These are phyloP conservation scores for Pseudoneurospora amorphoporcata DNA, from an alignment of 495 filamentous ascomycete species.

Conservation along the genomic window DNA sequence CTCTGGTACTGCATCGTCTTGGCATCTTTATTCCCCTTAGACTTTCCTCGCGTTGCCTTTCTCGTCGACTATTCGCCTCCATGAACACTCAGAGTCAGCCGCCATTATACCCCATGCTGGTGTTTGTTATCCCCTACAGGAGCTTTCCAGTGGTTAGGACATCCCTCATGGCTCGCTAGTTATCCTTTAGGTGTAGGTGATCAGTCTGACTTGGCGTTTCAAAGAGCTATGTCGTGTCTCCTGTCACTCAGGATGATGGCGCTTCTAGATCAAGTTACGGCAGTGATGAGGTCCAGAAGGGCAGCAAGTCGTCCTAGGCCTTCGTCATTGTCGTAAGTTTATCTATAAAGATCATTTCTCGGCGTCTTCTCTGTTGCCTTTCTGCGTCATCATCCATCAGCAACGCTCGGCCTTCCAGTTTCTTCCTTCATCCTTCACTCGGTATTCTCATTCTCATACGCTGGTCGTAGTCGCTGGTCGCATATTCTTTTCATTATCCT, in stretches of 20 bases:
- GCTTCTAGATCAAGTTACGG: background rate
- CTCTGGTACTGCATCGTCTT: background rate
- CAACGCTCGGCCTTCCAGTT: slow-evolving; percentile 17
- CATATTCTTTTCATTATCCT: slow-evolving; percentile 14
- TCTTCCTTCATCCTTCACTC: slow-evolving; percentile 17
- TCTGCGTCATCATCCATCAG: slow-evolving; percentile 30
- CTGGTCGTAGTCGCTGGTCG: slow-evolving; percentile 32
- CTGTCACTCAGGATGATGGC: background rate
- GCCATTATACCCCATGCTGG: background rate
- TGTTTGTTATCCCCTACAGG: background rate
- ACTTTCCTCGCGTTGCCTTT: background rate
- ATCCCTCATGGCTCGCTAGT: background rate
- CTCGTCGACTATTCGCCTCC: background rate
- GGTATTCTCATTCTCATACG: slow-evolving; percentile 15
- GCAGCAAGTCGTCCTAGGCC: background rate
- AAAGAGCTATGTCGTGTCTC: background rate
- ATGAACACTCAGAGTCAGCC: background rate
- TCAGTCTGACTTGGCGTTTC: background rate
- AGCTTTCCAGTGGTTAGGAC: background rate
- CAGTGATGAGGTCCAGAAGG: background rate
- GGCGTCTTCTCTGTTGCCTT: slow-evolving; percentile 3
- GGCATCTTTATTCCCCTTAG: background rate
- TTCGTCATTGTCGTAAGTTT: background rate
- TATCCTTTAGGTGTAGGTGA: background rate
- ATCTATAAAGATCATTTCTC: background rate